phyloP scores from a whole-genome alignment of 177 flowering plant species.

The Tripterygium wilfordii region DNA sequence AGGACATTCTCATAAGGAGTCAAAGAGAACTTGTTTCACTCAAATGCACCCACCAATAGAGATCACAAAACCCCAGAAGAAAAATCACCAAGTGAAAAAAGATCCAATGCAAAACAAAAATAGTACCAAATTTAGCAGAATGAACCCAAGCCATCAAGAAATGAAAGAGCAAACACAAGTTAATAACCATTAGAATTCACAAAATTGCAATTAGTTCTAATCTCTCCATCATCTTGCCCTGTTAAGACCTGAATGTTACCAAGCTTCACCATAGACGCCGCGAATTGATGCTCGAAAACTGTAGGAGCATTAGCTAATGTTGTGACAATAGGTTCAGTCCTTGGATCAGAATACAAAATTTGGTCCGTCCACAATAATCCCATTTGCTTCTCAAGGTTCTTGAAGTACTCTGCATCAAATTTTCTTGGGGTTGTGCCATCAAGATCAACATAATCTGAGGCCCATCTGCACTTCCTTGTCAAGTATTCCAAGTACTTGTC shows the following conservation, averaged over 20 bases:
- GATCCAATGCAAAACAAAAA: neutral
- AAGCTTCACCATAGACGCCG: conserved; percentile 68
- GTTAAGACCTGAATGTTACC: conserved; percentile 52
- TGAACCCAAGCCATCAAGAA: too few relatives aligned
- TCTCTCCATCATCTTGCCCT: conserved; percentile 51
- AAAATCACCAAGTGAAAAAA: neutral
- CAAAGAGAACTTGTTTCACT: too few relatives aligned
- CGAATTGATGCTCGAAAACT: conserved; percentile 51
- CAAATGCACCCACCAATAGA: neutral
- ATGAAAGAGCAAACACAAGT: too few relatives aligned
- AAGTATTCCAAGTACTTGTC: conserved; percentile 46
- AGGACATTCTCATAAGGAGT: neutral
- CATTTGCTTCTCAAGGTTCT: conserved; percentile 54
- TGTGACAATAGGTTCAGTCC: conserved; percentile 46
- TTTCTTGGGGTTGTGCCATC: conserved; percentile 50
- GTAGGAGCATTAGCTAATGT: conserved; percentile 35
- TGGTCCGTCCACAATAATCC: conserved; percentile 71
- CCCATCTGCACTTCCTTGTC: conserved; percentile 73
- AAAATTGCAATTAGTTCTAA: conserved; percentile 53
- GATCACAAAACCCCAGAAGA: neutral
- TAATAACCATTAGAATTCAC: conserved; percentile 25
- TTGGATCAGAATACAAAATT: conserved; percentile 40
- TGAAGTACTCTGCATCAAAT: conserved; percentile 55
- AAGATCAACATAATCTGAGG: conserved; percentile 53
- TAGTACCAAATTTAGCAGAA: too few relatives aligned